phyloP scores from a whole-genome alignment of 768 basidiomycete species.

The Infundibulicybe gibba region DNA sequence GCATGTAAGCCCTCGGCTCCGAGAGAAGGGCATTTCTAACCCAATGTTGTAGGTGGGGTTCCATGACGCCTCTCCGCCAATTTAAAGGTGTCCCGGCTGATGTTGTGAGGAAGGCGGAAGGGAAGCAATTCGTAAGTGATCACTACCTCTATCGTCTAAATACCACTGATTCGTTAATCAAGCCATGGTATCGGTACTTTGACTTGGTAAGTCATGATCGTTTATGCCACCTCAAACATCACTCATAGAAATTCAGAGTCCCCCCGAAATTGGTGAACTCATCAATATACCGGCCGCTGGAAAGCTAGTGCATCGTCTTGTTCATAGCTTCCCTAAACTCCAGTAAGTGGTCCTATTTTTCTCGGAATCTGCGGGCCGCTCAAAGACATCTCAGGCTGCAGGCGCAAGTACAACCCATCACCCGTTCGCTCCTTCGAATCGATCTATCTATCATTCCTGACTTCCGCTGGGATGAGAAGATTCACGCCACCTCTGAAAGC shows the following conservation, averaged over 20 bases:
- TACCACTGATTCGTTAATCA: not conserved
- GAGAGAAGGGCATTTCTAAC: not conserved
- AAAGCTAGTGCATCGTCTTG: conserved; percentile 84
- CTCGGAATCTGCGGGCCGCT: no score
- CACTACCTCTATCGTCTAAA: not conserved
- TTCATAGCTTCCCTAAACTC: conserved; percentile 95
- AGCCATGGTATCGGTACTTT: conserved; percentile 74
- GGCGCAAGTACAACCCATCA: conserved; percentile 96
- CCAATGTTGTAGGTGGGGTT: conserved; percentile 71
- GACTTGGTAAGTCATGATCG: conserved; percentile 52
- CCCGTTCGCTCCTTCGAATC: conserved; percentile 86
- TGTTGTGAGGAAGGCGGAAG: conserved; percentile 86
- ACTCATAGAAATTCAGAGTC: conserved; percentile 35
- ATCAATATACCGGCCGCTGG: conserved; percentile 94
- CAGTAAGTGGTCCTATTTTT: conserved; percentile 46
- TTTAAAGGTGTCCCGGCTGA: conserved; percentile 90
- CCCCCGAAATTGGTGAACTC: conserved; percentile 92
- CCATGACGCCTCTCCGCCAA: conserved; percentile 96
- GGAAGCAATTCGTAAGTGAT: conserved; percentile 83
- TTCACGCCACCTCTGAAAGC: conserved; percentile 83
- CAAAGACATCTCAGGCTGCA: conserved; percentile 52
- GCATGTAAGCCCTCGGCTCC: conserved; percentile 50
- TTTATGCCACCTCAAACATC: not conserved
- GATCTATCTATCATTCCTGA: conserved; percentile 96
- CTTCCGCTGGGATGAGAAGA: conserved; percentile 96